These are phyloP conservation scores for Phytophthora pinifolia DNA, from an alignment of 352 stramenopile species.

Conservation along the genomic window DNA sequence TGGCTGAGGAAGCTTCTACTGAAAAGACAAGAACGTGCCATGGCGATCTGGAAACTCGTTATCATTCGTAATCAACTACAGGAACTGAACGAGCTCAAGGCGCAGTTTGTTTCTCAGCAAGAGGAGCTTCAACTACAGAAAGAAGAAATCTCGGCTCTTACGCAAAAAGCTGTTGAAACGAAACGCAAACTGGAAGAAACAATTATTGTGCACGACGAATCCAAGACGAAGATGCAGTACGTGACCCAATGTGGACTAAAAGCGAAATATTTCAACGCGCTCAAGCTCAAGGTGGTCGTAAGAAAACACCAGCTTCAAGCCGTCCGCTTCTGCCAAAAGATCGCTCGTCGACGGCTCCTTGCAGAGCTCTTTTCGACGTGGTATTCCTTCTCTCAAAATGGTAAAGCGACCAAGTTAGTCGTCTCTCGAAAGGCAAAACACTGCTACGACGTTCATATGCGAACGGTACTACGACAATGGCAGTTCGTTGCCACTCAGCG, in stretches of 20 bases:
- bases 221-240: slow-evolving; percentile 17
- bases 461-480: slow-evolving; percentile 20
- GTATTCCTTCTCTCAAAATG: slow-evolving; percentile 10
- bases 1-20: slow-evolving; percentile 14
- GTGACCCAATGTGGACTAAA: slow-evolving; percentile 18
- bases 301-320: slow-evolving; percentile 12
- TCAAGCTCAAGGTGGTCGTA: slow-evolving; percentile 21
- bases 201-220: slow-evolving; percentile 6
- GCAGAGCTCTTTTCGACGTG: slow-evolving; percentile 20
- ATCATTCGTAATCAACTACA: slow-evolving; percentile 21
- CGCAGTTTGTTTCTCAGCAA: slow-evolving; percentile 11
- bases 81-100: slow-evolving; percentile 17
- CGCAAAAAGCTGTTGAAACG: slow-evolving; percentile 1
- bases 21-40: slow-evolving; percentile 15
- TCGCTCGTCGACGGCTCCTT: slow-evolving; percentile 12
- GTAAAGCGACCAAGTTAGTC: slow-evolving; percentile 5
- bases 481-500: neutral
- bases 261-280: slow-evolving; percentile 27
- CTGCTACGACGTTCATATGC: slow-evolving; percentile 3
- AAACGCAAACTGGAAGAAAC: slow-evolving; percentile 16
- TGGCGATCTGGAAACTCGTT: slow-evolving; percentile 24
- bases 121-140: slow-evolving; percentile 14
- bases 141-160: slow-evolving; percentile 19
- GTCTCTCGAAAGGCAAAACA: slow-evolving; percentile 12
- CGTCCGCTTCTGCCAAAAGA: slow-evolving; percentile 20